phyloP scores from a whole-genome alignment of 768 basidiomycete species.

The Macrolepiota fuliginosa region DNA sequence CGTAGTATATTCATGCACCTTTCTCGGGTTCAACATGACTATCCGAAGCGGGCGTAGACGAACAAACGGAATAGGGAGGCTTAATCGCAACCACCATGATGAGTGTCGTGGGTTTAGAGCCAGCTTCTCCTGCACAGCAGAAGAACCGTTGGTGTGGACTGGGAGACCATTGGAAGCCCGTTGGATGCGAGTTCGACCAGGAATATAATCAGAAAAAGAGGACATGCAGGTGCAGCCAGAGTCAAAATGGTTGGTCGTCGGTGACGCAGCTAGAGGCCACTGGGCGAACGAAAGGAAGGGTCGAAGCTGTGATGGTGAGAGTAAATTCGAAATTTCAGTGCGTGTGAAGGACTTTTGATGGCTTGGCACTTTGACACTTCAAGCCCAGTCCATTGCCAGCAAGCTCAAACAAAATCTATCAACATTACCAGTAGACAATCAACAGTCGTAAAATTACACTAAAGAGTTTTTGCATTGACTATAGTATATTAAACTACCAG shows the following conservation, averaged over 20 bases:
- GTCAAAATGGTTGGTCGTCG: not conserved
- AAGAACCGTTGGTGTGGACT: conserved; percentile 36
- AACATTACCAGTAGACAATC: not conserved
- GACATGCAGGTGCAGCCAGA: conserved; percentile 35
- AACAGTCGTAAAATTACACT: not conserved
- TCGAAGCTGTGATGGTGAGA: not conserved
- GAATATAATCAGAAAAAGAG: conserved; percentile 44
- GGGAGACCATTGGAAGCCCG: conserved; percentile 33
- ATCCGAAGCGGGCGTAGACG: conserved; percentile 55
- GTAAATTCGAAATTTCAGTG: not conserved
- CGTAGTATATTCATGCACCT: conserved; percentile 55
- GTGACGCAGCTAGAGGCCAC: not conserved
- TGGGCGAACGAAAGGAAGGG: not conserved
- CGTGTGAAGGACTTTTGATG: conserved; percentile 11
- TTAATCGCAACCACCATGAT: conserved; percentile 60
- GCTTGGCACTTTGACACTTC: not conserved
- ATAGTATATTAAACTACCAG: not conserved
- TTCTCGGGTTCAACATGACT: conserved; percentile 57
- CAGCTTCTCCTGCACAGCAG: conserved; percentile 64
- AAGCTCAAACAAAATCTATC: not conserved
- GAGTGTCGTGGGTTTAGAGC: conserved; percentile 37
- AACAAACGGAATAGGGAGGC: conserved; percentile 59
- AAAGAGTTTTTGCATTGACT: not conserved
- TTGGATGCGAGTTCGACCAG: conserved; percentile 45
- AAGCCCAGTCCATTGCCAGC: not conserved